Percentiles rank a stretch among this genome's conserved stretches.
These are phyloP conservation scores for Golubevia pallescens DNA, from an alignment of 1,284 basidiomycete species.

Conservation along the genomic window DNA sequence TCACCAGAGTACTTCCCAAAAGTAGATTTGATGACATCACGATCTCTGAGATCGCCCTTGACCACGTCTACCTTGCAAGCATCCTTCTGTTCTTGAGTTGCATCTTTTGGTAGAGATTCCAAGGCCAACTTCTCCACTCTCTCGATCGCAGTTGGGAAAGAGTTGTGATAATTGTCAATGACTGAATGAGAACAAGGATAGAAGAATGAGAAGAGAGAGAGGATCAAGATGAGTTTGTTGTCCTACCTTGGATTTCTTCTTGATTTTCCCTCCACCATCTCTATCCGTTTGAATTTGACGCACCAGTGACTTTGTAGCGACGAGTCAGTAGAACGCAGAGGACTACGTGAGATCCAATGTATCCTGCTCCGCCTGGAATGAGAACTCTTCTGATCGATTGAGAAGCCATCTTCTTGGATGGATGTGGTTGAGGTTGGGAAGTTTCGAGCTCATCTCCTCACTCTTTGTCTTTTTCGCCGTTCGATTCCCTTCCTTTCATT, in stretches of 20 bases:
- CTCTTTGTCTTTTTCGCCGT: too few species aligned
- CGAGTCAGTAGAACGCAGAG: conserved; percentile 55
- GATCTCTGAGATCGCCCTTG: conserved; percentile 53
- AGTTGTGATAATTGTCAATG: conserved; percentile 76
- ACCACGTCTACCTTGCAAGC: conserved; percentile 75
- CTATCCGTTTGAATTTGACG: conserved; percentile 12
- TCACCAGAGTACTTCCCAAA: conserved; percentile 41
- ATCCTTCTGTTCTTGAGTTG: conserved; percentile 75
- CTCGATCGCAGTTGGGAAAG: conserved; percentile 75
- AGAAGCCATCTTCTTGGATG: too few species aligned
- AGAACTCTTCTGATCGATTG: conserved; percentile 18
- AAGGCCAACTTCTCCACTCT: conserved; percentile 80
- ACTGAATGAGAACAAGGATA: conserved; percentile 20
- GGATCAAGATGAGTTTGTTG: conserved; percentile 4
- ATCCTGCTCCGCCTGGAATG: conserved; percentile 62
- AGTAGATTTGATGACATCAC: conserved; percentile 36
- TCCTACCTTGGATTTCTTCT: neutral
- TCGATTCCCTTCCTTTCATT: too few species aligned
- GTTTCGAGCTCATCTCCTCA: too few species aligned
- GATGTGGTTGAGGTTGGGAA: too few species aligned
- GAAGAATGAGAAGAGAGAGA: too few species aligned
- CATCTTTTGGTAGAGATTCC: conserved; percentile 72
- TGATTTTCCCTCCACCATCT: too few species aligned
- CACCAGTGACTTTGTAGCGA: conserved; percentile 57
- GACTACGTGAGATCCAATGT: conserved; percentile 62